Conservation (phyloP, 1,139 yeast genomes). For the Zygotorulaspora mrakii region DNA sequence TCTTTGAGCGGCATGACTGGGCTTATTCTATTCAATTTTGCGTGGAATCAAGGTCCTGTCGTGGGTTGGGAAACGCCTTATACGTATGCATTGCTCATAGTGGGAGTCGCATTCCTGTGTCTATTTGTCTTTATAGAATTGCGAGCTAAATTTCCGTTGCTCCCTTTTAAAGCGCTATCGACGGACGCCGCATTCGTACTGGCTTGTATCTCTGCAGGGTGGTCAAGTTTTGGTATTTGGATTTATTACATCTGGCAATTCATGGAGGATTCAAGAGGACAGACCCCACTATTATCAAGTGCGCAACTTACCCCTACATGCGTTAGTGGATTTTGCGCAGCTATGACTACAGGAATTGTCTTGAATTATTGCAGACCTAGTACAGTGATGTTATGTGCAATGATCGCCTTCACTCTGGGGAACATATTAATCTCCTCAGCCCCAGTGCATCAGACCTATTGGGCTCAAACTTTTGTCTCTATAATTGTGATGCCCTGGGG, state of each 20-base stretch:
- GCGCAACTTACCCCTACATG: slow-evolving; percentile 43
- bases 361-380: slow-evolving; percentile 43
- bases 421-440: slow-evolving; percentile 44
- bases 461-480: slow-evolving; percentile 53
- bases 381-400: slow-evolving; percentile 45
- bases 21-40: slow-evolving; percentile 49
- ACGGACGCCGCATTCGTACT: slow-evolving; percentile 47
- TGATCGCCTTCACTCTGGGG: slow-evolving; percentile 45
- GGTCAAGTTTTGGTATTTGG: slow-evolving; percentile 64
- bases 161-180: slow-evolving; percentile 44
- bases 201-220: slow-evolving; percentile 51
- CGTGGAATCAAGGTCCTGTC: slow-evolving; percentile 64
- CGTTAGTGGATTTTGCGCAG: slow-evolving; percentile 47
- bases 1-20: slow-evolving; percentile 48
- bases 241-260: slow-evolving; percentile 45
- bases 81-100: slow-evolving; percentile 48
- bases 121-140: slow-evolving; percentile 42
- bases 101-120: slow-evolving; percentile 43
- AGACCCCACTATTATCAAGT: slow-evolving; percentile 40
- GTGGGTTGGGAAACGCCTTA: slow-evolving; percentile 55
- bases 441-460: slow-evolving; percentile 48
- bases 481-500: slow-evolving; percentile 50
- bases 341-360: slow-evolving; percentile 43
- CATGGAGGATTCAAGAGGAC: slow-evolving; percentile 37
- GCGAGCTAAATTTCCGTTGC: slow-evolving; percentile 43